Evolutionary conservation across 805 yeast species (phyloP).

Genomic region (Candida dendrica): DNA sequence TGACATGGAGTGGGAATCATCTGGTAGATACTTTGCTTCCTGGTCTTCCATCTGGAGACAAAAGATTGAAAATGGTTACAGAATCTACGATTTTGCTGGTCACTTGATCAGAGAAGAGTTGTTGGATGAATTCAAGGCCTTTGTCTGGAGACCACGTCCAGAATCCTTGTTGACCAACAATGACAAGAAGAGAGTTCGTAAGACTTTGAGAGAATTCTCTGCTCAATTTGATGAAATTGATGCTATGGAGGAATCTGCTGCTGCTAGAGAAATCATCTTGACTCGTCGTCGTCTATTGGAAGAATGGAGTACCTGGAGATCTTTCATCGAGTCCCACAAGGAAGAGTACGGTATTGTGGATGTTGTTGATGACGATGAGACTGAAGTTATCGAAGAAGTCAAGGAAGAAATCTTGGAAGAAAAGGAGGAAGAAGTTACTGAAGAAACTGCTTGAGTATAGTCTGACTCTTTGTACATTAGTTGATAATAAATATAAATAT

Average conservation of each 20-base stretch:
- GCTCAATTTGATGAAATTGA: conserved; percentile 93
- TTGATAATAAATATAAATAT: neutral
- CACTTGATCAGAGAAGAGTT: conserved; percentile 65
- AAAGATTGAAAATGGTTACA: conserved; percentile 85
- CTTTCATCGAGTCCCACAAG: conserved; percentile 38
- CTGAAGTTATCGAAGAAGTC: conserved; percentile 67
- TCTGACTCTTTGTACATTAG: neutral
- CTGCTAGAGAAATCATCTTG: conserved; percentile 82
- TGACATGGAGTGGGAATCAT: conserved; percentile 88
- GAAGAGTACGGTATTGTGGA: conserved; percentile 38
- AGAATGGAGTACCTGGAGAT: conserved; percentile 83
- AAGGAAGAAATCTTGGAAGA: conserved; percentile 66
- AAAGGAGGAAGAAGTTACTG: conserved; percentile 20
- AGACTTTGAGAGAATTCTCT: conserved; percentile 81
- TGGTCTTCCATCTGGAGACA: conserved; percentile 87
- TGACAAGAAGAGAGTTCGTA: conserved; percentile 83
- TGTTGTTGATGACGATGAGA: conserved; percentile 41
- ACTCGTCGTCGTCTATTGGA: conserved; percentile 73
- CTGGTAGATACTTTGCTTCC: conserved; percentile 84
- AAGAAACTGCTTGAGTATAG: neutral
- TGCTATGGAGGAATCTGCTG: conserved; percentile 92
- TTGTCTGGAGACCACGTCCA: conserved; percentile 98
- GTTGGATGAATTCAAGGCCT: conserved; percentile 78
- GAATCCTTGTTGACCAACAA: conserved; percentile 63
- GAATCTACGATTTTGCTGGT: conserved; percentile 81